Base-by-base conservation (phyloP, 2,329 filamentous ascomycete genomes). In the Parastagonospora avenae region DNA sequence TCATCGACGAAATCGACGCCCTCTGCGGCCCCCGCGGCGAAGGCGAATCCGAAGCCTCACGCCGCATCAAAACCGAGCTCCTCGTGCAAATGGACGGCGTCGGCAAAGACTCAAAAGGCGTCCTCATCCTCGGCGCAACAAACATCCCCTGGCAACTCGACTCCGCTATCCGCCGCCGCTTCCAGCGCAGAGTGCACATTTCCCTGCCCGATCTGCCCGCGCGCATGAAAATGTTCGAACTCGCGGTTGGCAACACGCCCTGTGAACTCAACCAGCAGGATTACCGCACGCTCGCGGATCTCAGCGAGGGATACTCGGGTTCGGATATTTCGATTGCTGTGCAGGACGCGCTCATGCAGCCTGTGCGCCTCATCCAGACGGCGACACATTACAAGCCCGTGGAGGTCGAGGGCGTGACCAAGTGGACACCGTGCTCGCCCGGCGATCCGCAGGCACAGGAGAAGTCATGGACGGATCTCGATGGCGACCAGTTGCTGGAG, bases 91-190 rank as follows among this genome's bases (percentile, higher is more conserved):
- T 99, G 94, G 94, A 99, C 66, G 95, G 94, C 77, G 94, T 99
- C 8, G 95, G 94, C 57, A 93, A 95, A 57, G 94, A 99, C 75
- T 93, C 89, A 56, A 92, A 89, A 66, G 94, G 93, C 15, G 93
- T 99, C 8, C 80, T 99, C 19, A 95, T 99, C 35, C 84, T 99
- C 3, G 94, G 94, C 54, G 94, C 94, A 46, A 99, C 94, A 49
- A 99, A 99, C 73, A 97, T 99, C 56, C 94, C 94, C 14, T 99
- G 94, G 94, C 93, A 99, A 80, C 83, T 99, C 42, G 94, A 99
- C 73, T 90, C 91, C 9, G 94, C 94, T 63, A 99, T 99, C 66
- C 88, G 94, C 63, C 85, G 94, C 74, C 91, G 94, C 69, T 99
- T 99, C 80, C 95, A 99, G 75, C 84, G 94, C 64, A 84, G 94